Evolutionary conservation across 352 stramenopile species (phyloP), one percentile per base, ranked within the genome.

Genomic region (Pythium chondricola): DNA sequence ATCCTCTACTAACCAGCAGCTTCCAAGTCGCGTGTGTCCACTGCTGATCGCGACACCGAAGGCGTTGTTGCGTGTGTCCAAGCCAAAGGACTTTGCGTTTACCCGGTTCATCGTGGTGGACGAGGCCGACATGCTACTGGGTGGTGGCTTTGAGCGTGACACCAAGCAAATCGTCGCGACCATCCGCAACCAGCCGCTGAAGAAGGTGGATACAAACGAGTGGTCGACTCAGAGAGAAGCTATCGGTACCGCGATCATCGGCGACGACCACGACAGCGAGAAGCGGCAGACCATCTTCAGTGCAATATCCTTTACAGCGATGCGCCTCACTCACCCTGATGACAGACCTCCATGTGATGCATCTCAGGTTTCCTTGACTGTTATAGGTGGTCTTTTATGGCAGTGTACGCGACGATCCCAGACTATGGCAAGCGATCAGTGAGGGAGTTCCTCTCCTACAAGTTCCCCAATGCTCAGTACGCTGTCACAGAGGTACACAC

Each of bases 131-230:
- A 88, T 92, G 77, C 56, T 92, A 39, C 66, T 92, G 3, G 63
- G 64, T 35, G 81, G 81, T 13, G 81, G 78, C 21, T 86, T 85
- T 39, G 81, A 88, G 49, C 70, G 70, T 27, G 74, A 89, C 52
- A 87, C 78, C 18, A 92, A 92, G 61, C 77, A 88, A 56, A 76
- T 92, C 48, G 56, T 89, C 24, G 77, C 76, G 33, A 86, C 75
- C 21, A 88, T 91, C 52, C 74, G 76, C 25, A 91, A 90, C 43
- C 79, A 90, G 42, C 65, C 75, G n/a, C 52, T 90, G 41, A 48
- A 78, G 20, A 50, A 52, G 5, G 41, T 65, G 3, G 47, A 69
- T 17, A 52, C 85, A 14, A 90, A 88, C 46, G 40, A 59, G 33
- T 61, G 31, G 49, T 45, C 8, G 48, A 61, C 45, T 29, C 31